Base-by-base conservation (phyloP, 148 eudicot genomes). In the Gaultheria prostrata region DNA sequence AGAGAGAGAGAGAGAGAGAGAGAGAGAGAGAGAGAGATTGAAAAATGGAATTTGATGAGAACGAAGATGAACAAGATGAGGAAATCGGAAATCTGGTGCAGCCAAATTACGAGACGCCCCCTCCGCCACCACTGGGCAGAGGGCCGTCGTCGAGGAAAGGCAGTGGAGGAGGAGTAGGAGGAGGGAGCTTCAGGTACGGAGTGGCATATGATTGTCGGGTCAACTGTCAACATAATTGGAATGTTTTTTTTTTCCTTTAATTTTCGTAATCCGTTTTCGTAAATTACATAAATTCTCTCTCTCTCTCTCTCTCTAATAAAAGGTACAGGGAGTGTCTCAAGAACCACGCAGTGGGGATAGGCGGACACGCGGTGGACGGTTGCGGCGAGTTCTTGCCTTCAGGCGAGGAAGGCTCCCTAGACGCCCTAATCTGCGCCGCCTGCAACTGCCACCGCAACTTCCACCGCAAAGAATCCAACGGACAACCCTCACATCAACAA, bases 381-480 rank as follows among this genome's bases (percentile, higher is more conserved):
- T 93, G 96, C 85, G 91, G 94, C 0, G 96, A 93, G 87, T 93
- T 93, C 86, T 84, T 93, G 91, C 83, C 94, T 0, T 87, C 93
- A 1, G 94, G 92, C 0, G 89, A 86, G 0, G 94, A 93, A 3
- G 96, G 96, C 26, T 86, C 93, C 18, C 88, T 92, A 1, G 96
- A 89, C 81, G 94, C 91, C 3, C 84, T 93, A 0, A 89, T 85
- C 21, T 93, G 96, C 85, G 92, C 96, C 15, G 96, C 96, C 6
- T 93, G 96, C 65, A 87, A 80, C 63, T 93, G 96, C 83, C 96
- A 93, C 91, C 93, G 94, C n/a, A 93, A 91, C 85, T 93, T 93
- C 89, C 96, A 93, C 90, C 85, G 94, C 5, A 93, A 90, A 28
- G 90, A 91, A 30, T 32, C 49, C 49, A 84, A 80, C 53, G 80